These are phyloP conservation scores for Aureobasidium sp. DNA, from an alignment of 2,329 filamentous ascomycete species.

Conservation along the genomic window DNA sequence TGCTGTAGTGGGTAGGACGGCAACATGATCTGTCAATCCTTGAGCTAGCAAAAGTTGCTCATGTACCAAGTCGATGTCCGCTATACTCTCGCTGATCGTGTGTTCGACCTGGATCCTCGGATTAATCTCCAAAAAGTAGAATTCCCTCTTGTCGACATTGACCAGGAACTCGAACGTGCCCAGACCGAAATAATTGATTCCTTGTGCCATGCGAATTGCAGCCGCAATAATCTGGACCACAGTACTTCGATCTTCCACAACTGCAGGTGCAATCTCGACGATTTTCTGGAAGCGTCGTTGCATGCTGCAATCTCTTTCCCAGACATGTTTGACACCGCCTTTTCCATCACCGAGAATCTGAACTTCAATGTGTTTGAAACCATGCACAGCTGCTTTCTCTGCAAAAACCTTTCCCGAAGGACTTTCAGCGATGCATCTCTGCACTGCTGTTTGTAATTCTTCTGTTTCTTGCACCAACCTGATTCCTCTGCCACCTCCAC, in stretches of 20 bases:
- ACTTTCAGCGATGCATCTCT: slow-evolving; percentile 51
- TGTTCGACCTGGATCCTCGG: slow-evolving; percentile 57
- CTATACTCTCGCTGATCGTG: slow-evolving; percentile 53
- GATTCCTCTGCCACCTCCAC: slow-evolving; percentile 56
- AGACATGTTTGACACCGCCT: slow-evolving; percentile 48
- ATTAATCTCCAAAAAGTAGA: slow-evolving; percentile 56
- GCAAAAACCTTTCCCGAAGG: slow-evolving; percentile 52
- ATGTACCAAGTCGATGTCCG: slow-evolving; percentile 48
- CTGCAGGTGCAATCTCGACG: slow-evolving; percentile 52
- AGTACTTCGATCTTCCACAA: slow-evolving; percentile 39
- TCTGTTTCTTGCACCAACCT: slow-evolving; percentile 42
- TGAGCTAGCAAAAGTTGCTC: slow-evolving; percentile 50
- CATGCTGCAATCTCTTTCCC: slow-evolving; percentile 56
- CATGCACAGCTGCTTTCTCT: slow-evolving; percentile 56
- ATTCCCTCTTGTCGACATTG: slow-evolving; percentile 41
- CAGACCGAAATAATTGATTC: slow-evolving; percentile 48
- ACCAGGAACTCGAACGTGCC: slow-evolving; percentile 61
- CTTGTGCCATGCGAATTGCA: slow-evolving; percentile 46
- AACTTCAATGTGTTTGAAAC: slow-evolving; percentile 55
- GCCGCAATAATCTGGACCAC: slow-evolving; percentile 47
- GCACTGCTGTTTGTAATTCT: slow-evolving; percentile 39
- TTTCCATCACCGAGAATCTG: slow-evolving; percentile 53
- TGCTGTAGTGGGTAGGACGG: neutral
- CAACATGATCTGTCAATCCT: slow-evolving; percentile 29
- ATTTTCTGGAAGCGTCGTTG: slow-evolving; percentile 57